Percentiles rank a stretch among this genome's conserved stretches.
Evolutionary conservation across 1,139 yeast genomes (phyloP).

Genomic region (Yamadazyma atmosphaerica): DNA sequence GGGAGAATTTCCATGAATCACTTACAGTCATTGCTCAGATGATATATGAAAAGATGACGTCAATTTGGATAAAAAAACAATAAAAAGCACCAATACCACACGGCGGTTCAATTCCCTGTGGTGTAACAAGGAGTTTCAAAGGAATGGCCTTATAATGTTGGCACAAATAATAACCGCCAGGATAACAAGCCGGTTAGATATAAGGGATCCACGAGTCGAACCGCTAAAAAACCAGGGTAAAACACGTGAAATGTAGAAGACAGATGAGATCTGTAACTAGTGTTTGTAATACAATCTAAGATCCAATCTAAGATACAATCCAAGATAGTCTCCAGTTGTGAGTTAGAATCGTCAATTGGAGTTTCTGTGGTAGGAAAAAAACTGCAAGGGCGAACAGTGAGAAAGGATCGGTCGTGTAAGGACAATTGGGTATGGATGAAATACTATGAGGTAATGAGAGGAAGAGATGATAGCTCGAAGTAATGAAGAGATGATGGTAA

Average conservation of each 20-base stretch:
- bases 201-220: neutral
- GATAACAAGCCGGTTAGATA: too few species aligned
- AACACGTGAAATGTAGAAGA: too few species aligned
- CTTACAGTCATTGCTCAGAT: conserved; percentile 16
- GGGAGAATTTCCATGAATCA: conserved; percentile 69
- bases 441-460: neutral
- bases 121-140: neutral
- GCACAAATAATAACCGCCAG: neutral
- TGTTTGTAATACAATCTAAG: neutral
- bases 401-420: conserved; percentile 2
- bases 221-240: neutral
- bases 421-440: neutral
- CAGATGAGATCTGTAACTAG: neutral
- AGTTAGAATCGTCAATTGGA: too few species aligned
- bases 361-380: neutral
- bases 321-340: too few species aligned
- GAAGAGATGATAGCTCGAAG: too few species aligned
- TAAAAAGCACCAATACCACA: neutral
- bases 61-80: neutral
- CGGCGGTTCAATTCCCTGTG: too few species aligned
- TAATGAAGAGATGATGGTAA: too few species aligned
- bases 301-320: too few species aligned
- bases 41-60: neutral
- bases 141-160: neutral
- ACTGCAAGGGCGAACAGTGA: conserved; percentile 1